phyloP scores from a whole-genome alignment of 768 basidiomycete genomes.

The Tephrocybe sp. region DNA sequence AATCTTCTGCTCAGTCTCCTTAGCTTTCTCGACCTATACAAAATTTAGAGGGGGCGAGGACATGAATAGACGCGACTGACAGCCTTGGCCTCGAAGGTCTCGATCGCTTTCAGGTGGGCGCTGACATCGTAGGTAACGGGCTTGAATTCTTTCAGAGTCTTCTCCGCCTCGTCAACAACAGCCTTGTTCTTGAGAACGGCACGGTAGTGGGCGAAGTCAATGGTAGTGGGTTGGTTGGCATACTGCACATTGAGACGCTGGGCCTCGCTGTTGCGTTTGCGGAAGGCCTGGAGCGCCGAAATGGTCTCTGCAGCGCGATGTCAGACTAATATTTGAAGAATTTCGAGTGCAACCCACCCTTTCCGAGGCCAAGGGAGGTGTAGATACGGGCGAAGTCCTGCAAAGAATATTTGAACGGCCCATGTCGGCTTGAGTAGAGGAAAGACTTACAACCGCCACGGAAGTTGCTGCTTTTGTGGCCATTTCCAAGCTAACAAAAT shows the following conservation, averaged over 20 bases:
- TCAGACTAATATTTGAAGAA: background rate
- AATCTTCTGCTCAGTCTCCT: constrained; percentile 88
- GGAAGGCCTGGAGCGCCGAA: constrained; percentile 88
- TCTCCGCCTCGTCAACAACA: constrained; percentile 91
- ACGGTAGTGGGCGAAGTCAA: constrained; percentile 93
- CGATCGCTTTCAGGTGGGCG: constrained; percentile 91
- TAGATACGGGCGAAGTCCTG: constrained; percentile 88
- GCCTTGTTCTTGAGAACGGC: constrained; percentile 89
- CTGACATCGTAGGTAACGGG: constrained; percentile 91
- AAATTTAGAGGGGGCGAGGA: background rate
- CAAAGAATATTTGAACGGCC: constrained; percentile 9
- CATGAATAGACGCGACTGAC: constrained; percentile 40
- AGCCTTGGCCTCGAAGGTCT: constrained; percentile 95
- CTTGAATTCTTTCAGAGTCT: constrained; percentile 85
- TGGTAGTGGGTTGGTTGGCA: constrained; percentile 69
- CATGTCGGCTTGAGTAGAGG: background rate
- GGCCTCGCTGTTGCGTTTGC: constrained; percentile 92
- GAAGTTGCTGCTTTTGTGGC: constrained; percentile 66
- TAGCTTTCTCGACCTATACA: constrained; percentile 78
- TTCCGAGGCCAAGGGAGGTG: constrained; percentile 79
- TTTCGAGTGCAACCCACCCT: constrained; percentile 52
- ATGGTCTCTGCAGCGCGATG: constrained; percentile 69
- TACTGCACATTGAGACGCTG: constrained; percentile 68
- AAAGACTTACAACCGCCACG: constrained; percentile 57
- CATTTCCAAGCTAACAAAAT: constrained; percentile 40